These are phyloP conservation scores for Nymphaea thermarum DNA, from an alignment of 164 flowering plant genomes.

Conservation along the genomic window DNA sequence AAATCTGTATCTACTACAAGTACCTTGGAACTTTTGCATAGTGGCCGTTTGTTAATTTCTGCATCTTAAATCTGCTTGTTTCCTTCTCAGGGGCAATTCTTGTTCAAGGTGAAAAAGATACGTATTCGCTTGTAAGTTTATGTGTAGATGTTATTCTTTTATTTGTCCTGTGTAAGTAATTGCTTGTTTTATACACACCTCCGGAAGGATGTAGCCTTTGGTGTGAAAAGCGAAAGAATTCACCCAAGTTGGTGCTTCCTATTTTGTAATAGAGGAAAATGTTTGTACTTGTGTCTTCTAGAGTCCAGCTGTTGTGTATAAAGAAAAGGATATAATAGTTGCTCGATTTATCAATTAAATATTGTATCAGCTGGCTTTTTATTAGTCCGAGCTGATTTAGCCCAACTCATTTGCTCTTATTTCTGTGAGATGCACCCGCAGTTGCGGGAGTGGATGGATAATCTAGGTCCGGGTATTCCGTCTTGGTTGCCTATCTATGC, in stretches of 20 bases:
- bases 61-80: background rate
- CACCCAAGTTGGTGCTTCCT: background rate
- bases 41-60: too few relatives aligned
- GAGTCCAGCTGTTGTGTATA: background rate
- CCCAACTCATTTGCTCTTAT: too few relatives aligned
- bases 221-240: background rate
- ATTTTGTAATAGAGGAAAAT: background rate
- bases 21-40: too few relatives aligned
- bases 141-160: background rate
- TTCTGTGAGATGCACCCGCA: too few relatives aligned
- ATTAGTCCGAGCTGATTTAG: background rate
- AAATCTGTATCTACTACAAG: too few relatives aligned
- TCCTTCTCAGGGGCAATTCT: background rate
- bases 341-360: too few relatives aligned
- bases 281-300: background rate
- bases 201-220: background rate
- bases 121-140: background rate
- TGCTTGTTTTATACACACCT: background rate
- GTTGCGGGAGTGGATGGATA: too few relatives aligned
- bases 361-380: background rate
- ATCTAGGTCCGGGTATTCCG: too few relatives aligned
- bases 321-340: background rate
- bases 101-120: background rate
- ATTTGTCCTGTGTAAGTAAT: background rate
- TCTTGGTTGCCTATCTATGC: too few relatives aligned